Conservation (phyloP, 352 stramenopile species). For the Phytophthora colocasiae region DNA sequence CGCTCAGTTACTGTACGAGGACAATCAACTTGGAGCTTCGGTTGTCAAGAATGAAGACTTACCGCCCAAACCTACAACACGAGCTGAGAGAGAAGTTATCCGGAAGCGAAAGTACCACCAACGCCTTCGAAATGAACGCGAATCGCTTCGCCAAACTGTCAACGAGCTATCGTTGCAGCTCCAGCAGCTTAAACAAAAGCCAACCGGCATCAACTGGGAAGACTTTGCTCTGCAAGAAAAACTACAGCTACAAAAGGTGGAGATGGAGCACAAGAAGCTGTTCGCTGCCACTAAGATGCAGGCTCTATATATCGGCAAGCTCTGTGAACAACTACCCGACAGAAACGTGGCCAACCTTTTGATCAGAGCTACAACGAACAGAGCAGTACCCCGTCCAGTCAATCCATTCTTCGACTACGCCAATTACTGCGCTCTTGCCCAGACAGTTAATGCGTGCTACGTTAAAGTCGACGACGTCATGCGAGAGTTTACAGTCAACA, state of each 20-base stretch:
- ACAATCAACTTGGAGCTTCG: neutral
- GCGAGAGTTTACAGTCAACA: neutral
- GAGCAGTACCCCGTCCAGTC: neutral
- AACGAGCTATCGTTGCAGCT: constrained; percentile 12
- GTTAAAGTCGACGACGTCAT: constrained; percentile 13
- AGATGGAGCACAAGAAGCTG: constrained; percentile 23
- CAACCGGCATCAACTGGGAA: constrained; percentile 9
- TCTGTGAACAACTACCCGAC: constrained; percentile 10
- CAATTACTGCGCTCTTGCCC: neutral
- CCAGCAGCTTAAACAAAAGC: constrained; percentile 1
- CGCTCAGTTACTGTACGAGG: neutral
- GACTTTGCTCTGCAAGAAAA: constrained; percentile 15
- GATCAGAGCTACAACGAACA: neutral
- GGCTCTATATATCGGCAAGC: constrained; percentile 16
- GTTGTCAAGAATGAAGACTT: neutral
- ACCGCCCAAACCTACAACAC: neutral
- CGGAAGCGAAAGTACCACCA: constrained; percentile 27
- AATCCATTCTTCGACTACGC: constrained; percentile 3
- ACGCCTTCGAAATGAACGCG: constrained; percentile 14
- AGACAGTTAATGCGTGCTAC: constrained; percentile 3
- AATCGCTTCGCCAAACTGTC: constrained; percentile 8
- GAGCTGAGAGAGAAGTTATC: constrained; percentile 19
- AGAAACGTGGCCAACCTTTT: neutral
- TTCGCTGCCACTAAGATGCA: constrained; percentile 15
- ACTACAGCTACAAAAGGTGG: constrained; percentile 1